phyloP scores from a whole-genome alignment of 2,329 filamentous ascomycete genomes.

The Penicillium sp. region DNA sequence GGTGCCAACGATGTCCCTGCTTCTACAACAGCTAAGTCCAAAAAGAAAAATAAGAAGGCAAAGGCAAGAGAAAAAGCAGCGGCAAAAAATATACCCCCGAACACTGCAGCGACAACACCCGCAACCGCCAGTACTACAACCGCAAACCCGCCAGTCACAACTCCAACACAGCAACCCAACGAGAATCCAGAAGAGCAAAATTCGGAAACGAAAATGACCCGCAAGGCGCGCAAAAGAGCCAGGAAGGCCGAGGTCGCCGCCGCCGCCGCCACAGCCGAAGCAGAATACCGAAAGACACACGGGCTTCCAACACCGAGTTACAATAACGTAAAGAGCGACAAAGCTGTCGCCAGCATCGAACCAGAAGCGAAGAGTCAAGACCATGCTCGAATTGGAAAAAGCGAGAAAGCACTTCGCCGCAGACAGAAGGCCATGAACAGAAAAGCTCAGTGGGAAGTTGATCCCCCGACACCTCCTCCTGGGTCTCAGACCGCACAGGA shows the following conservation, averaged over 20 bases:
- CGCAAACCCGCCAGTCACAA: not conserved
- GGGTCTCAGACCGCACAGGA: not conserved
- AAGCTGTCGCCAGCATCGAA: not conserved
- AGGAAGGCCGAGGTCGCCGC: not conserved
- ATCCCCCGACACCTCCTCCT: not conserved
- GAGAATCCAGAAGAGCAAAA: not conserved
- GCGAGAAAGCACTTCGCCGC: not conserved
- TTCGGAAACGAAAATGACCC: not conserved
- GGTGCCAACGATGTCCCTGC: not conserved
- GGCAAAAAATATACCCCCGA: not conserved
- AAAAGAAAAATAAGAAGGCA: constrained; percentile 1
- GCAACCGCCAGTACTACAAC: not conserved
- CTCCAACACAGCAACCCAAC: not conserved
- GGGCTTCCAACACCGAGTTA: not conserved
- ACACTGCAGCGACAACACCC: not conserved
- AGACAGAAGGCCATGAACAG: not conserved
- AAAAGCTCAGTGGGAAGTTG: not conserved
- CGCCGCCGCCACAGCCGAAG: not conserved
- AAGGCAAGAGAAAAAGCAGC: not conserved
- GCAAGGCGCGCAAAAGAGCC: not conserved
- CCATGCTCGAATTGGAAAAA: not conserved
- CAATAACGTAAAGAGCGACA: not conserved
- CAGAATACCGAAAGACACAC: not conserved
- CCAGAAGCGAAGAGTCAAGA: too few species aligned
- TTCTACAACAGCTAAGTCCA: not conserved